These are phyloP conservation scores for Candida mattraensis DNA, from an alignment of 805 yeast species.

Conservation along the genomic window DNA sequence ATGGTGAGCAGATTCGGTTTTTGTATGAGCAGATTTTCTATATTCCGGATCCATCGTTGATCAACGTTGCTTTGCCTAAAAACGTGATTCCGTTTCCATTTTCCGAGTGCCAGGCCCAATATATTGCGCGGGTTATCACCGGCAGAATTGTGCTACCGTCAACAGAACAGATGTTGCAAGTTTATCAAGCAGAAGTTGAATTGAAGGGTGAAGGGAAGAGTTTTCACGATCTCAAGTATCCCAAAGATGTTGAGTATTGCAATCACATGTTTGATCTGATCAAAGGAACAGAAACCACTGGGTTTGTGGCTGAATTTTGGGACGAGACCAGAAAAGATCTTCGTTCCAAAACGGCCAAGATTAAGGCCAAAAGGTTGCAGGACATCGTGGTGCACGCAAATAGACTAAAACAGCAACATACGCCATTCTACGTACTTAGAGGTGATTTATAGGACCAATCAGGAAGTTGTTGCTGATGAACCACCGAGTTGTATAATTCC, in stretches of 20 bases:
- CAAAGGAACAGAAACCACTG: constrained; percentile 36
- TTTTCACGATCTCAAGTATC: constrained; percentile 54
- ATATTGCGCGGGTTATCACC: constrained; percentile 40
- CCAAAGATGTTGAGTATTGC: constrained; percentile 61
- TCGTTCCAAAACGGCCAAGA: constrained; percentile 26
- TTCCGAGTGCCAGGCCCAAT: constrained; percentile 48
- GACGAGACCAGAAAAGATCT: constrained; percentile 25
- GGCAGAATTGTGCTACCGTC: constrained; percentile 45
- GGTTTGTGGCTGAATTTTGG: constrained; percentile 35
- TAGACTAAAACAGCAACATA: constrained; percentile 23
- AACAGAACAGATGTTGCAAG: constrained; percentile 34
- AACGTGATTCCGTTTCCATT: constrained; percentile 52
- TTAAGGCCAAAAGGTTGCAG: constrained; percentile 30
- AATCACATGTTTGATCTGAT: constrained; percentile 41
- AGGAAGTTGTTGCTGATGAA: constrained; percentile 1
- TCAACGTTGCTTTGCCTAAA: constrained; percentile 42
- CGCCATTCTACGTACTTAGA: constrained; percentile 28
- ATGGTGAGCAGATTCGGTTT: constrained; percentile 39
- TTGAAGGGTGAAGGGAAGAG: constrained; percentile 46
- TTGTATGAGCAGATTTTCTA: constrained; percentile 49
- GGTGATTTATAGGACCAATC: constrained; percentile 7
- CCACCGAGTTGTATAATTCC: constrained; percentile 8
- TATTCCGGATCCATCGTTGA: constrained; percentile 45
- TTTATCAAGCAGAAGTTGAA: constrained; percentile 35
- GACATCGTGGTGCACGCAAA: constrained; percentile 30